These are phyloP conservation scores for Eutrema yunnanense DNA, from an alignment of 345 rosid genomes.

Conservation along the genomic window DNA sequence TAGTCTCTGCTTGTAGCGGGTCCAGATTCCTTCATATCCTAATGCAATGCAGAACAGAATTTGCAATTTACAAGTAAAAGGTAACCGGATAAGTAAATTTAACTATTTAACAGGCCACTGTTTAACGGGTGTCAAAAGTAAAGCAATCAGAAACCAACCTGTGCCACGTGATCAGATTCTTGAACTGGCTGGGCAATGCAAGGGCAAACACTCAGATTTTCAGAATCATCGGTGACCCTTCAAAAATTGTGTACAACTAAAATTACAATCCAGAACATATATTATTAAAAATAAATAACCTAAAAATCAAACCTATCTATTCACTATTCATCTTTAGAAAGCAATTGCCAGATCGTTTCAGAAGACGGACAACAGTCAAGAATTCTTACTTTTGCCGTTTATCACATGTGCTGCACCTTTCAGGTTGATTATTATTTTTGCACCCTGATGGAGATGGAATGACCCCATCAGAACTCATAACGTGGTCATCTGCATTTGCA, in stretches of 20 bases:
- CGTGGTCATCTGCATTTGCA: constrained; percentile 25
- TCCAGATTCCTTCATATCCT: constrained; percentile 56
- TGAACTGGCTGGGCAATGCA: constrained; percentile 27
- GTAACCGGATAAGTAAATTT: background rate
- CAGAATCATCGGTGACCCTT: constrained; percentile 34
- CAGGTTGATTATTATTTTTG: constrained; percentile 19
- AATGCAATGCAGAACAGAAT: constrained; percentile 35
- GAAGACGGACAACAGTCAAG: background rate
- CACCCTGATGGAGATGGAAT: constrained; percentile 23
- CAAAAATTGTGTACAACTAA: constrained; percentile 13
- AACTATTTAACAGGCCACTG: background rate
- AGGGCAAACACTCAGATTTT: constrained; percentile 28
- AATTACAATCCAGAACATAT: constrained; percentile 9
- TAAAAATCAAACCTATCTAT: background rate
- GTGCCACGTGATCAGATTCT: constrained; percentile 15
- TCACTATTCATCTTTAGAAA: constrained; percentile 11
- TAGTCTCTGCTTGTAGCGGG: constrained; percentile 23
- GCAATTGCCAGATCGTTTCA: background rate
- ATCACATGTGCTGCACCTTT: constrained; percentile 29
- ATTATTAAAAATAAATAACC: background rate
- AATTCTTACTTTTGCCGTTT: constrained; percentile 52
- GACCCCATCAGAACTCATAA: constrained; percentile 18
- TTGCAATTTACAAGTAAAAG: background rate
- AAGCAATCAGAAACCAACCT: constrained; percentile 34
- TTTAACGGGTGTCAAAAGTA: background rate